Conservation (phyloP, 2,329 filamentous ascomycete genomes). For the Knoxdaviesia proteae region DNA sequence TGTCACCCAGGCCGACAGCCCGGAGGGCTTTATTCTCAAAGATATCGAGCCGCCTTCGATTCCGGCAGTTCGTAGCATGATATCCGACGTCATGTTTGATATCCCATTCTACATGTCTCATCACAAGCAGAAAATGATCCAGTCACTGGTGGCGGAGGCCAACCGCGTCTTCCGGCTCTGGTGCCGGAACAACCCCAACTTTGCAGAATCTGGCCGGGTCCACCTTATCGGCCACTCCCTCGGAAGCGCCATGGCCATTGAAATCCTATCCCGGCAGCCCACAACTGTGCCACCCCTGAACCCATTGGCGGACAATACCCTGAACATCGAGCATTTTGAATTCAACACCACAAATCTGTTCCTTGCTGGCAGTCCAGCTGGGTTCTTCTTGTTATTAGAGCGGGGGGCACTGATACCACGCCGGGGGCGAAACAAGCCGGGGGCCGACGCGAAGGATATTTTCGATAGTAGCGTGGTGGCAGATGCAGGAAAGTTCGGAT, state of each 20-base stretch:
- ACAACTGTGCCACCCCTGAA: conserved; percentile 39
- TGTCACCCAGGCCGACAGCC: conserved; percentile 32
- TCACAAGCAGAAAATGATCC: conserved; percentile 87
- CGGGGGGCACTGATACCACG: conserved; percentile 52
- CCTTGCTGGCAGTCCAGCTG: conserved; percentile 72
- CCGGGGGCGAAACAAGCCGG: conserved; percentile 53
- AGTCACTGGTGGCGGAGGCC: conserved; percentile 70
- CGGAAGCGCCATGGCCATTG: conserved; percentile 83
- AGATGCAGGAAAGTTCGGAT: conserved; percentile 65
- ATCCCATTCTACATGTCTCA: conserved; percentile 96
- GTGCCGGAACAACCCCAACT: conserved; percentile 84
- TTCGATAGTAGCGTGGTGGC: conserved; percentile 43
- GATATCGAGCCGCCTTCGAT: conserved; percentile 87
- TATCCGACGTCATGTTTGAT: conserved; percentile 95
- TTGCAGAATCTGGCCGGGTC: conserved; percentile 59
- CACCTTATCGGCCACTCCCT: conserved; percentile 88
- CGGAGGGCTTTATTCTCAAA: conserved; percentile 44
- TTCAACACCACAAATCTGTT: conserved; percentile 86
- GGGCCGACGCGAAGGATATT: conserved; percentile 42
- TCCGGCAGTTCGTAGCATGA: conserved; percentile 77
- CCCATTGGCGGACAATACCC: background rate
- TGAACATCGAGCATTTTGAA: conserved; percentile 42
- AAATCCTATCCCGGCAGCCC: conserved; percentile 77
- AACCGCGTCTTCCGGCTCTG: conserved; percentile 91
- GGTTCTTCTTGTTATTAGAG: conserved; percentile 81